Evolutionary conservation across 2,329 filamentous ascomycete genomes (phyloP), one percentile per base, ranked within the genome.

Genomic region (Fusarium papillatum): DNA sequence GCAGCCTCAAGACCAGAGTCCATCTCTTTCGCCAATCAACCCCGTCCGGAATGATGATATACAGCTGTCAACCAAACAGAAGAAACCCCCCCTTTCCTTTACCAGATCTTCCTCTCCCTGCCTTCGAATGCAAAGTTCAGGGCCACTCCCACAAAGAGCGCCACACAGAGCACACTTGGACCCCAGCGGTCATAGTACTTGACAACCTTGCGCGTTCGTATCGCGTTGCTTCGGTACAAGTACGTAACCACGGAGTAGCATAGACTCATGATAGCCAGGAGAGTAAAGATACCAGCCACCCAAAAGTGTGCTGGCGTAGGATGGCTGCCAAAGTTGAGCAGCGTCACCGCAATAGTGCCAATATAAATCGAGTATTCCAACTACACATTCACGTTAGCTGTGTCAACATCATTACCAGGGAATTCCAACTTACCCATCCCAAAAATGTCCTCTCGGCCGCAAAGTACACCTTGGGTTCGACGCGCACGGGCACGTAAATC

Each of bases 391-490:
- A 63, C 11, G 57, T 78, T 53, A 65, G 68, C 62, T 22, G 68
- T 19, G 17, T 31, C 19, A 38, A 16, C 16, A 14, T 14, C 6
- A 7, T n/a, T 13, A 17, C 11, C 14, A 50, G 17, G n/a, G 16
- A 11, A 26, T 29, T 46, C 16, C 10, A 34, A 86, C 91, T 86
- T 85, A 94, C 93, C 95, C 97, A 99, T 74, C 95, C 95, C 69
- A 99, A 90, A 86, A 98, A 99, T 1, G 97, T 99, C 76, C 97
- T 92, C 85, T 99, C 97, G 1, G 95, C 96, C 26, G 97, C 97
- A 82, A 99, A 98, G 84, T 95, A 98, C 63, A 99, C 97, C 86
- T 99, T 99, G 39, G 97, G 97, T 84, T 99, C 97, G 39, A 99
- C 96, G 61, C 97, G 93, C 67, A 98, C 93, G 17, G 96, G 96